Conservation (phyloP, 2,329 filamentous ascomycete species). For the Pyricularia grisea region DNA sequence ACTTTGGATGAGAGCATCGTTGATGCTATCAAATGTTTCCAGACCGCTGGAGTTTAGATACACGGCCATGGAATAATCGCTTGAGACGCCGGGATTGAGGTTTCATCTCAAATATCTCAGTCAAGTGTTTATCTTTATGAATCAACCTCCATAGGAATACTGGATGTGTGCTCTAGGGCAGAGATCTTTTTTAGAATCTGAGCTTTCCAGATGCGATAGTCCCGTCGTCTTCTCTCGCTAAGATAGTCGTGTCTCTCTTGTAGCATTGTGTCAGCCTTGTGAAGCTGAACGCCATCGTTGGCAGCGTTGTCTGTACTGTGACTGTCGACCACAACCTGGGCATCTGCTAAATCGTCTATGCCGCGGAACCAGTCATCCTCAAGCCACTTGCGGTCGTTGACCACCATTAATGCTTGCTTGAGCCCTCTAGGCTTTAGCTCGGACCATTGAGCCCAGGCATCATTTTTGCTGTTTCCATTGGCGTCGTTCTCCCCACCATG, state of each 20-base stretch:
- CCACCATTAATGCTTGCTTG: conserved; percentile 49
- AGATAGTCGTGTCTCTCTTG: conserved; percentile 66
- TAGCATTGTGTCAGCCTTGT: conserved; percentile 60
- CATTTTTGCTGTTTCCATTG: not conserved
- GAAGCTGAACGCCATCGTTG: conserved; percentile 23
- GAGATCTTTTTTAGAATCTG: conserved; percentile 45
- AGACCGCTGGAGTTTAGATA: conserved; percentile 18
- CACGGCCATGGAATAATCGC: not conserved
- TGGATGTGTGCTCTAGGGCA: conserved; percentile 8
- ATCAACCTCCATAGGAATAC: conserved; percentile 10
- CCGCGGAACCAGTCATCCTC: conserved; percentile 53
- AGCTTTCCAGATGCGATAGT: conserved; percentile 57
- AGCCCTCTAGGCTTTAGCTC: conserved; percentile 43
- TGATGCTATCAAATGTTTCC: conserved; percentile 56
- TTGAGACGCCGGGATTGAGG: not conserved
- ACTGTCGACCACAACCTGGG: conserved; percentile 15
- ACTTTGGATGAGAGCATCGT: conserved; percentile 50
- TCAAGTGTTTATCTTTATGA: conserved; percentile 4
- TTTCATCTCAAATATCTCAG: not conserved
- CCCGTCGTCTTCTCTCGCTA: conserved; percentile 49
- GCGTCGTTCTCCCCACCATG: not conserved
- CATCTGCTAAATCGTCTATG: conserved; percentile 43
- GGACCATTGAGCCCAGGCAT: conserved; percentile 41
- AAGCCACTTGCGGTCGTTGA: conserved; percentile 49
- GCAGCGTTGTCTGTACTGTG: conserved; percentile 11